Base-by-base conservation (phyloP, 805 yeast species). In the Yamadazyma sp. region DNA sequence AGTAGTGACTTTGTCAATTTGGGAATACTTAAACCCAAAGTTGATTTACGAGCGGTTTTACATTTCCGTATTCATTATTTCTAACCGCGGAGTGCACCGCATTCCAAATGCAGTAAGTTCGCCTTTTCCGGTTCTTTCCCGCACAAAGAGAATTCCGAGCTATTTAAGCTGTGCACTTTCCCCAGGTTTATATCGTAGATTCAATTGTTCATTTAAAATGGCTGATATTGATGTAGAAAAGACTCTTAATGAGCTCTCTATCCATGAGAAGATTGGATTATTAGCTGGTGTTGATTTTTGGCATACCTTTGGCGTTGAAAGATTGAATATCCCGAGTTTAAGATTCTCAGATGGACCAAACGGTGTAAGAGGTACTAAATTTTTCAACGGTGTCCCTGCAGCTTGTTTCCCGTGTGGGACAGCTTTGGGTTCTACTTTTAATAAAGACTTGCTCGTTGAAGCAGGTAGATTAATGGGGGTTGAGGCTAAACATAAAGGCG, bases 401-500 rank as follows among this genome's bases (percentile, higher is more conserved):
- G 80, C 77, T 40, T 77, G 81, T 44, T 67, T 78, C 49, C 83
- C 84, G 5, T 72, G 77, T 52, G 84, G 83, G 19, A 76, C 84
- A 9, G 82, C 67, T 6, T 54, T 79, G 51, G 84, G 75, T 3
- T 55, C 83, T 2, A 74, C 82, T 16, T 78, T 73, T 55, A 69
- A 79, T 54, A 66, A 68, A 49, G 73, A 69, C 5, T 56, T 79
- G 41, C 57, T 78, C 17, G 40, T 43, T 10, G 53, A 68, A 37
- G 77, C 77, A 14, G 84, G 84, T 42, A 45, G 56, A 22, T 53
- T 77, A 37, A 72, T 77, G 73, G 82, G 71, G 14, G 49, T 49
- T 13, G 83, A 78, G 52, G 79, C 80, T 14, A 71, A 60, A 41
- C 66, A 67, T 50, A 78, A 78, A 47, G 70, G 76, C 32, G 78